Percentiles rank a stretch among this genome's conserved stretches.
Evolutionary conservation across 106 monocot genomes (phyloP).

Genomic region (Acanthochlamys bracteata): DNA sequence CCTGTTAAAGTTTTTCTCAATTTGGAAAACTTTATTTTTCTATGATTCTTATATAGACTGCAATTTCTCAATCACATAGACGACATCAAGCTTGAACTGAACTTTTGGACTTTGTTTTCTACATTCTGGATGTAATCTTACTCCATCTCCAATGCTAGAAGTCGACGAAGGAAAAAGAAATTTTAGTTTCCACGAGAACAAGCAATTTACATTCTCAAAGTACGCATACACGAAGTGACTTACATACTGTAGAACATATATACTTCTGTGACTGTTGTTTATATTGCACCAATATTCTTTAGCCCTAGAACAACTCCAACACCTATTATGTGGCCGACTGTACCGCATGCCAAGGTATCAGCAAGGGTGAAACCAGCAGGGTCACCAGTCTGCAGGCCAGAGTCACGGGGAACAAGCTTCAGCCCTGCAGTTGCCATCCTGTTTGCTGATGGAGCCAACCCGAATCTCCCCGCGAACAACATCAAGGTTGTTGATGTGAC

Average conservation of each 20-base stretch:
- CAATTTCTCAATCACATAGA: too few species aligned
- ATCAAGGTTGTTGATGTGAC: constrained; percentile 79
- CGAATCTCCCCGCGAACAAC: constrained; percentile 87
- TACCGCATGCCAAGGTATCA: constrained; percentile 81
- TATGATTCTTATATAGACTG: too few species aligned
- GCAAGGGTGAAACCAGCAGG: constrained; percentile 97
- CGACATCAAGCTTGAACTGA: too few species aligned
- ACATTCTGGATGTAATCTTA: too few species aligned
- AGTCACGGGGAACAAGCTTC: constrained; percentile 87
- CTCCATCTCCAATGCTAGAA: too few species aligned
- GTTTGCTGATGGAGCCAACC: constrained; percentile 87
- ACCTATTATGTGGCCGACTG: constrained; percentile 81
- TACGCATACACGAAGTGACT: too few species aligned
- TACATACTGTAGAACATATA: not conserved
- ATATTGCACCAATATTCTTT: constrained; percentile 64
- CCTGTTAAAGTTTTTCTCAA: too few species aligned
- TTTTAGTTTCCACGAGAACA: not conserved
- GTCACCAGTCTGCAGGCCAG: constrained; percentile 94
- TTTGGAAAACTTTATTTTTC: too few species aligned
- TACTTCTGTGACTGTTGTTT: not conserved
- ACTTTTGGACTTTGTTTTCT: too few species aligned
- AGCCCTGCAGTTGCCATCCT: constrained; percentile 84
- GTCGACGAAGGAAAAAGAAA: not conserved
- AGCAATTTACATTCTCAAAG: not conserved
- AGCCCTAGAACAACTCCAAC: constrained; percentile 83